These are phyloP conservation scores for Colletotrichum limetticola DNA, from an alignment of 2,329 filamentous ascomycete species.

Conservation along the genomic window DNA sequence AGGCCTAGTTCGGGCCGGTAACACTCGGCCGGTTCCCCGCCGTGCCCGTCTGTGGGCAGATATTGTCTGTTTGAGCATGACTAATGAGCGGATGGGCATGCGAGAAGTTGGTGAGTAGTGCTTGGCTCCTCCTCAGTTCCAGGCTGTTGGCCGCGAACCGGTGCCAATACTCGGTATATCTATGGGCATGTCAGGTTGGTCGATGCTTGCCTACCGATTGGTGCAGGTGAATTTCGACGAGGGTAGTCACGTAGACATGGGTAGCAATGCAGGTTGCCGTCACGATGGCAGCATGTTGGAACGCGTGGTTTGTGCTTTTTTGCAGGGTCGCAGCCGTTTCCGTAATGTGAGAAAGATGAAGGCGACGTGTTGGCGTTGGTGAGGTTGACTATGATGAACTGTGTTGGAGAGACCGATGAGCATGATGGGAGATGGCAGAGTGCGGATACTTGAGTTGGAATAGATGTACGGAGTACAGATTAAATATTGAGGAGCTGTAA, in stretches of 20 bases:
- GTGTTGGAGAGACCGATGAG: background rate
- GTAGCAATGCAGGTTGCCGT: background rate
- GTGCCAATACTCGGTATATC: background rate
- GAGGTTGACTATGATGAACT: background rate
- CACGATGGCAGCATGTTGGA: background rate
- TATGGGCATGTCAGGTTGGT: background rate
- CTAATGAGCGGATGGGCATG: background rate
- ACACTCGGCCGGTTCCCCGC: constrained; percentile 15
- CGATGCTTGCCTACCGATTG: background rate
- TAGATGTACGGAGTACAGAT: background rate
- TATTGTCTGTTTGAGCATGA: background rate
- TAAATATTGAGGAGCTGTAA: background rate
- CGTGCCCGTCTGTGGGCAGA: constrained; percentile 14
- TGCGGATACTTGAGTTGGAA: too few species aligned
- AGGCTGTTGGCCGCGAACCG: background rate
- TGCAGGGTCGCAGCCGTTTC: background rate
- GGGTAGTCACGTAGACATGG: background rate
- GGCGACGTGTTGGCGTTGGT: background rate
- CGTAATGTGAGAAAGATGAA: background rate
- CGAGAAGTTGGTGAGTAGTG: background rate
- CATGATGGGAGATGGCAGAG: background rate
- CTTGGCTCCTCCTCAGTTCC: background rate
- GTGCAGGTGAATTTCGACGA: background rate
- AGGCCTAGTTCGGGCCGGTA: background rate
- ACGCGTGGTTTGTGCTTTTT: constrained; percentile 3